Evolutionary conservation across 2,329 filamentous ascomycete species (phyloP), one percentile per base, ranked within the genome.

Genomic region (Trichothecium roseum): DNA sequence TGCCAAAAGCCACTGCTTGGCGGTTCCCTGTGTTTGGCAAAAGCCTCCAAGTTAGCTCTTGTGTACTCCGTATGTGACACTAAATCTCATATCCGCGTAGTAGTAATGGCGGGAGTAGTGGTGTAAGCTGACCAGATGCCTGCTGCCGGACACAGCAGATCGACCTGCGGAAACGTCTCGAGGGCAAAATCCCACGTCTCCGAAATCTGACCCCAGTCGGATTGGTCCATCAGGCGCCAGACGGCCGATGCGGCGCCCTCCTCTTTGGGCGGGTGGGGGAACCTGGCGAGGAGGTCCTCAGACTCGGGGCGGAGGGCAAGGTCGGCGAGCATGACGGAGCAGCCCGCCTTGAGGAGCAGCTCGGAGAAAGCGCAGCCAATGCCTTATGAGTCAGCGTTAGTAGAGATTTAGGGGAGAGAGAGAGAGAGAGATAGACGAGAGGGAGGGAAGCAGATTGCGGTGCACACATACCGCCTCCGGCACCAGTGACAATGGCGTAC

Each of bases 81-180:
- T n/a, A n/a, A n/a, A n/a, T n/a, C n/a, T n/a, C n/a, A n/a, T n/a
- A n/a, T n/a, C n/a, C n/a, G n/a, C n/a, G n/a, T n/a, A n/a, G n/a
- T n/a, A n/a, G n/a, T n/a, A n/a, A n/a, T n/a, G n/a, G n/a, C n/a
- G 10, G 10, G 20, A 24, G 10, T 6, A 24, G 10, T 6, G 20
- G 6, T 24, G 6, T 10, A 10, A 24, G 6, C 20, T 24, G 10
- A 24, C 20, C 49, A 54, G 9, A 79, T 55, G 0, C 77, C 77
- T 3, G 80, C 75, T 35, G 71, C 71, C 45, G 79, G 80, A 10
- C 78, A 59, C 1, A 81, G 53, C 28, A 81, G 72, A 43, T 81
- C 71, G 3, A 81, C 45, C 9, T 67, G 56, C 1, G 69, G 71
- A 40, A 70, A 78, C 1, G 49, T 46, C 12, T 59, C 45, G 0